A percentile compares a stretch with the other conserved stretches of the same genome.
Evolutionary conservation across 1,284 basidiomycete genomes (phyloP).

Genomic region (Heterobasidion occidentale): DNA sequence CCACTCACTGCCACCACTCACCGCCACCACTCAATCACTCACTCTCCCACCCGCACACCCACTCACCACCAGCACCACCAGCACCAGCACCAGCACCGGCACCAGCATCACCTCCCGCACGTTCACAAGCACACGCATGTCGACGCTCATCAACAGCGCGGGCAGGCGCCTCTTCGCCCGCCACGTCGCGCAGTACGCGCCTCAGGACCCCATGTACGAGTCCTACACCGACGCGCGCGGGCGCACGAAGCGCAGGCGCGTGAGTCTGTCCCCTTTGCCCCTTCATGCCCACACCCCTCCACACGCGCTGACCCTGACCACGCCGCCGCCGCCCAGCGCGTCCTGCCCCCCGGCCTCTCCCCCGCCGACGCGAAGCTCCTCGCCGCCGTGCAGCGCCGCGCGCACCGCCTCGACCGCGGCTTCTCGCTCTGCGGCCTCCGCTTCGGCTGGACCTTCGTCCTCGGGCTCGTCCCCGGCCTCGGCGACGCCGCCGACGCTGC

Average conservation of each 20-base stretch:
- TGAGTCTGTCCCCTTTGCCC: conserved; percentile 23
- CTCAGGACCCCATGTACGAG: conserved; percentile 78
- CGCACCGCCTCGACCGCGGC: conserved; percentile 90
- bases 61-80: background rate
- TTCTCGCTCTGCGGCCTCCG: conserved; percentile 78
- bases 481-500: conserved; percentile 60
- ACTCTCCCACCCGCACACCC: too few species aligned
- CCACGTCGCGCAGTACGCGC: conserved; percentile 58
- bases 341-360: conserved; percentile 73
- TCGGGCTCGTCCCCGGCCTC: conserved; percentile 65
- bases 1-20: background rate
- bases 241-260: conserved; percentile 63
- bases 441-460: conserved; percentile 84
- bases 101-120: too few species aligned
- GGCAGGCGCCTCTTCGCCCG: conserved; percentile 55
- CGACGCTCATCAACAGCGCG: conserved; percentile 18
- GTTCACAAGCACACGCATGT: too few species aligned
- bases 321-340: conserved; percentile 37
- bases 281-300: conserved; percentile 1
- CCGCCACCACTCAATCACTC: background rate
- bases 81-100: conserved; percentile 31
- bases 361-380: conserved; percentile 72
- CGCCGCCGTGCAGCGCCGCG: conserved; percentile 67
- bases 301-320: background rate
- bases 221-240: conserved; percentile 60